Percentiles rank a stretch among this genome's conserved stretches.
Conservation (phyloP, 2,329 filamentous ascomycete genomes). For the Elsinoe australis region DNA sequence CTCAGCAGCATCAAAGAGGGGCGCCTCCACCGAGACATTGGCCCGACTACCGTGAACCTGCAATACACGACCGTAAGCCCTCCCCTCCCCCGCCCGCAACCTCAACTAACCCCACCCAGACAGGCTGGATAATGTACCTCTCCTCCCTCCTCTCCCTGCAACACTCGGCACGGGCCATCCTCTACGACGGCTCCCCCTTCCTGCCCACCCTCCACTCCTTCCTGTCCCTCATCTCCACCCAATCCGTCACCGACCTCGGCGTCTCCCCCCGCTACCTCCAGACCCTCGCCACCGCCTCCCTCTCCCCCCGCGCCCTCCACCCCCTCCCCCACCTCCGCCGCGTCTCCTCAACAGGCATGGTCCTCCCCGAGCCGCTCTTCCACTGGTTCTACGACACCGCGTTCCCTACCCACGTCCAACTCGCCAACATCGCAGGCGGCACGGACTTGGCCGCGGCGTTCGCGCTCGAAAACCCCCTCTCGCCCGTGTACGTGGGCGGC, state of each 20-base stretch:
- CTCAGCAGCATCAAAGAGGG: conserved; percentile 56
- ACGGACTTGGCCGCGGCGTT: conserved; percentile 67
- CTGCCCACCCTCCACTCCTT: conserved; percentile 58
- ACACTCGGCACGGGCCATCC: conserved; percentile 52
- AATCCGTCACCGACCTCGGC: conserved; percentile 64
- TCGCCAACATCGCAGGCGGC: conserved; percentile 68
- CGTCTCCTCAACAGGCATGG: conserved; percentile 73
- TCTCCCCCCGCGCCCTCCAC: conserved; percentile 51
- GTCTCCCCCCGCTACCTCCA: conserved; percentile 70
- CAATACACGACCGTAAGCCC: conserved; percentile 50
- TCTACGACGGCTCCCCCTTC: conserved; percentile 83
- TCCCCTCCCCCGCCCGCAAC: neutral
- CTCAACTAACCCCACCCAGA: conserved; percentile 29
- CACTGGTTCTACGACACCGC: conserved; percentile 68
- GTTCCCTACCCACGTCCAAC: conserved; percentile 61
- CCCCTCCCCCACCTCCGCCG: conserved; percentile 55
- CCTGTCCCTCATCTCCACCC: conserved; percentile 54
- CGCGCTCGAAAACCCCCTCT: conserved; percentile 57
- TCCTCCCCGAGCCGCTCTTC: conserved; percentile 66
- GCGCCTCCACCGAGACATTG: conserved; percentile 44
- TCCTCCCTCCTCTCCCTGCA: conserved; percentile 52
- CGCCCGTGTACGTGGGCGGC: conserved; percentile 56
- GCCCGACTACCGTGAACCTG: conserved; percentile 39
- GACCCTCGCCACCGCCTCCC: conserved; percentile 57
- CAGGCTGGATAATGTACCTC: conserved; percentile 87